Percentiles rank a stretch among this genome's conserved stretches.
Conservation (phyloP, 108 stramenopile species). For the Ochromonas danica region DNA sequence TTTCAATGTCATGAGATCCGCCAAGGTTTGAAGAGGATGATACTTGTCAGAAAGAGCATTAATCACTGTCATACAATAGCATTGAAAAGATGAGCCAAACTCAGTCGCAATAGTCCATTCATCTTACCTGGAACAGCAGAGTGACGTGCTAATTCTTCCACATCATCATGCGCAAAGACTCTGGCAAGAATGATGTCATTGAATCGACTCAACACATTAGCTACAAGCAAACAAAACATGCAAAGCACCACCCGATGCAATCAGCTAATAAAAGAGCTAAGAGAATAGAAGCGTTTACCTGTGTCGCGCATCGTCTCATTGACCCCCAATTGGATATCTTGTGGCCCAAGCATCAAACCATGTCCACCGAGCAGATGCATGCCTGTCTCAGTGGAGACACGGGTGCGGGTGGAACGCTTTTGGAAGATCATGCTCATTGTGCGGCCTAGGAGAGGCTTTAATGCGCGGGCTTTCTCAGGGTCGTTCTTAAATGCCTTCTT, state of each 20-base stretch:
- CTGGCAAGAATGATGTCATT: slow-evolving; percentile 85
- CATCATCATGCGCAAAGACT: slow-evolving; percentile 78
- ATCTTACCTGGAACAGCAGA: background rate
- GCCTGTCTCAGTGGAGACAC: slow-evolving; percentile 93
- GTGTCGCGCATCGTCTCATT: slow-evolving; percentile 86
- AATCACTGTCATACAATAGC: slow-evolving; percentile 75
- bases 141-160: slow-evolving; percentile 65
- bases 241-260: too few relatives aligned
- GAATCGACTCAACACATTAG: slow-evolving; percentile 81
- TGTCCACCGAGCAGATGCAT: slow-evolving; percentile 86
- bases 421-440: slow-evolving; percentile 91
- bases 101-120: too few relatives aligned
- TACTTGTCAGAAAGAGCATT: slow-evolving; percentile 90
- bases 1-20: slow-evolving; percentile 90
- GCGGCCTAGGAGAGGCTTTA: slow-evolving; percentile 69
- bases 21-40: slow-evolving; percentile 95
- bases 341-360: slow-evolving; percentile 84
- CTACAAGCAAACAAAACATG: slow-evolving; percentile 49
- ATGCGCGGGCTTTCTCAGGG: background rate
- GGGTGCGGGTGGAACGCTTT: slow-evolving; percentile 90
- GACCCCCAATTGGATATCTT: slow-evolving; percentile 89
- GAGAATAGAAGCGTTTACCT: too few relatives aligned
- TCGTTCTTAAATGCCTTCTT: background rate
- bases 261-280: too few relatives aligned
- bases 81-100: too few relatives aligned